Evolutionary conservation across 306 rosid species (phyloP).

Genomic region (Herpetospermum pedunculosum): DNA sequence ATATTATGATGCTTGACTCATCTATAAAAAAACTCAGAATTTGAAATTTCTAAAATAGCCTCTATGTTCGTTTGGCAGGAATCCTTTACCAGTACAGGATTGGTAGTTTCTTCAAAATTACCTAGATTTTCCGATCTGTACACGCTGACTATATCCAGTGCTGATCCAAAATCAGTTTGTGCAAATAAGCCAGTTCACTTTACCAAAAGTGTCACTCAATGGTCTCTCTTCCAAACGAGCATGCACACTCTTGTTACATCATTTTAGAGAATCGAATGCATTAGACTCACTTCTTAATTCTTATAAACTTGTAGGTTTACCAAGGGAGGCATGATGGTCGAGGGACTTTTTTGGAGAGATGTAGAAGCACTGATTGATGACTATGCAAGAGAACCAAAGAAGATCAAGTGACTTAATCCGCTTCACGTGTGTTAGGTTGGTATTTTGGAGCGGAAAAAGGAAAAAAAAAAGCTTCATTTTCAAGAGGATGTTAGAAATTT

Average conservation of each 20-base stretch:
- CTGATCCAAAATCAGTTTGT: conserved; percentile 46
- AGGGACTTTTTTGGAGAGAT: conserved; percentile 45
- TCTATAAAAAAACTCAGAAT: not conserved
- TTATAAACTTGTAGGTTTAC: conserved; percentile 30
- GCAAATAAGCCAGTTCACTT: conserved; percentile 28
- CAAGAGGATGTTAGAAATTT: too few relatives aligned
- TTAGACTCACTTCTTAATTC: not conserved
- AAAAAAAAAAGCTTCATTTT: not conserved
- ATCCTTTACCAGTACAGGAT: conserved; percentile 38
- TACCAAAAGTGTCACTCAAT: conserved; percentile 38
- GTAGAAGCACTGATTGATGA: conserved; percentile 23
- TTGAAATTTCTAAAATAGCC: not conserved
- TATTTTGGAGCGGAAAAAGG: not conserved
- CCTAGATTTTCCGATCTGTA: conserved; percentile 44
- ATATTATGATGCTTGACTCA: not conserved
- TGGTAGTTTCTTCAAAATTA: conserved; percentile 40
- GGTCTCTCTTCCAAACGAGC: conserved; percentile 18
- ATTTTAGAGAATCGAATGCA: not conserved
- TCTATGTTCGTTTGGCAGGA: conserved; percentile 18
- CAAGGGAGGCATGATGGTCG: conserved; percentile 34
- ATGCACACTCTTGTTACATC: not conserved
- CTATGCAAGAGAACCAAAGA: conserved; percentile 34
- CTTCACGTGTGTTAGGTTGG: not conserved
- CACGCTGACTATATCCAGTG: conserved; percentile 34
- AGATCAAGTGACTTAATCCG: conserved; percentile 20